Conservation (phyloP, 2,329 filamentous ascomycete species). For the Macrophomina pseudophaseolina region DNA sequence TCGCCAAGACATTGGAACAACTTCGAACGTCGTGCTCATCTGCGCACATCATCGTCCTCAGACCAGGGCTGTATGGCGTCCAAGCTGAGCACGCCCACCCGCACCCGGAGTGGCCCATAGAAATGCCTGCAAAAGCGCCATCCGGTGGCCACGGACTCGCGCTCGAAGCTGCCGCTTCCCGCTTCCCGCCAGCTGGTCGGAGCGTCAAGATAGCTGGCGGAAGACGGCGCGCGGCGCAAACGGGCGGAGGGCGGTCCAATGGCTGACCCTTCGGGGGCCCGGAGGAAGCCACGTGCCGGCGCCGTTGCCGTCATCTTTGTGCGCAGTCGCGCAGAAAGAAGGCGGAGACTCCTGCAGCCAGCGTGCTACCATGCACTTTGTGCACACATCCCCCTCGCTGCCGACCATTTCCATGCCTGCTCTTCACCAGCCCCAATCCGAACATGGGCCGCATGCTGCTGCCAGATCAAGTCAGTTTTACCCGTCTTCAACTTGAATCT, state of each 20-base stretch:
- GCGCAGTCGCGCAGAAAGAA: not conserved
- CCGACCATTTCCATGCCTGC: no score
- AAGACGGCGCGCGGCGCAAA: not conserved
- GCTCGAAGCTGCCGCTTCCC: not conserved
- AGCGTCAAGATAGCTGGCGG: not conserved
- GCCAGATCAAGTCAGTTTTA: no score
- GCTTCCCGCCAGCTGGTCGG: not conserved
- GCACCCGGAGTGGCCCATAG: not conserved
- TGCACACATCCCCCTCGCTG: no score
- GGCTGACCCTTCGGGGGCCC: not conserved
- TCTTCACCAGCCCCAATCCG: no score
- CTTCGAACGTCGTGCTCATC: slow-evolving; percentile 8
- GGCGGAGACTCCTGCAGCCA: no score
- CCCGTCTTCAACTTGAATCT: no score
- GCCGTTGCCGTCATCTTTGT: not conserved
- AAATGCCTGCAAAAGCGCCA: not conserved
- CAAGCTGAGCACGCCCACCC: not conserved
- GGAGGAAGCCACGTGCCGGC: not conserved
- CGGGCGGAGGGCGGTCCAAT: not conserved
- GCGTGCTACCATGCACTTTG: no score
- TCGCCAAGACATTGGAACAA: slow-evolving; percentile 2
- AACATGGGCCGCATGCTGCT: no score
- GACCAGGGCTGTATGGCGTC: not conserved
- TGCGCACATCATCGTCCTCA: slow-evolving; percentile 9
- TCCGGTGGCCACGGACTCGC: not conserved